Percentiles rank a stretch among this genome's conserved stretches.
Conservation (phyloP, 345 rosid species). For the Moricandia arvensis region DNA sequence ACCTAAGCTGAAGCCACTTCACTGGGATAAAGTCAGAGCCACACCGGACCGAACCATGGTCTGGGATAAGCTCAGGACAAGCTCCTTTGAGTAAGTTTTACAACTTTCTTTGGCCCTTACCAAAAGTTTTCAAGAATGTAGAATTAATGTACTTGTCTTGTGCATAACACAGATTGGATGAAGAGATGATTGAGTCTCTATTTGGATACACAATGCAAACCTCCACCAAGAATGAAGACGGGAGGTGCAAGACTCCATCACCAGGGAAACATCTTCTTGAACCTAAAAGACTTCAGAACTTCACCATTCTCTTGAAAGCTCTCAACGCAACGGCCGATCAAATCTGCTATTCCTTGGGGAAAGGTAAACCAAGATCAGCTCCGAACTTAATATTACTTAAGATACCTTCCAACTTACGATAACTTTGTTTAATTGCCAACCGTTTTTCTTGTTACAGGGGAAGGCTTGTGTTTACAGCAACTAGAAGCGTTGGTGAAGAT, state of each 20-base stretch:
- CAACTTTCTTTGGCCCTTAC: background rate
- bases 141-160: conserved; percentile 16
- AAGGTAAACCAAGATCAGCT: conserved; percentile 46
- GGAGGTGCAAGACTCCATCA: conserved; percentile 81
- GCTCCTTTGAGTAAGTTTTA: conserved; percentile 87
- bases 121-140: background rate
- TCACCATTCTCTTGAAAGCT: conserved; percentile 88
- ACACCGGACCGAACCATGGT: conserved; percentile 80
- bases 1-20: conserved; percentile 94
- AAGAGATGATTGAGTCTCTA: conserved; percentile 96
- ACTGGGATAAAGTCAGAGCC: conserved; percentile 99
- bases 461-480: conserved; percentile 70
- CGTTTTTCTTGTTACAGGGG: conserved; percentile 44
- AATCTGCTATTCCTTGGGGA: conserved; percentile 66
- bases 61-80: conserved; percentile 90
- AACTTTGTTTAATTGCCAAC: background rate
- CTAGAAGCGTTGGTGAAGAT: conserved; percentile 88
- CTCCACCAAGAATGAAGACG: conserved; percentile 61
- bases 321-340: conserved; percentile 72
- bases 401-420: background rate
- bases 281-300: conserved; percentile 87
- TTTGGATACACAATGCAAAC: conserved; percentile 74
- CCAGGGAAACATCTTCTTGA: conserved; percentile 91
- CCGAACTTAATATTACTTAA: background rate
- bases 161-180: conserved; percentile 64